Evolutionary conservation across 495 filamentous ascomycete genomes (phyloP).

Genomic region (Pyrenopolyporus hunteri): DNA sequence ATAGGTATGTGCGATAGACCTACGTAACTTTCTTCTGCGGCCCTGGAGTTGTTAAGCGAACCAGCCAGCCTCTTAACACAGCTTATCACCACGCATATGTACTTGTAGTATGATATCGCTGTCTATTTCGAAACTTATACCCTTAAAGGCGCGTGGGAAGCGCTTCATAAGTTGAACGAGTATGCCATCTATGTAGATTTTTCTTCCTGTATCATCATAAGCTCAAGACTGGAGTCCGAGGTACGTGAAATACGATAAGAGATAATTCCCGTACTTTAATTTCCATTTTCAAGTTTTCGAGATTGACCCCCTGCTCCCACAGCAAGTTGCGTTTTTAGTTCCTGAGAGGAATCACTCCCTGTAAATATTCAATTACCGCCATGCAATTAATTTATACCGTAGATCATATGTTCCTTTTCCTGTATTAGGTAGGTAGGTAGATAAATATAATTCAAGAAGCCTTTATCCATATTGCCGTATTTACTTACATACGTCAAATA

Average conservation of each 20-base stretch:
- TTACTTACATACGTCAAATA: too few relatives aligned
- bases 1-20: too few relatives aligned
- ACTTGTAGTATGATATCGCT: not conserved
- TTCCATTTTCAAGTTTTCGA: conserved; percentile 27
- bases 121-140: too few relatives aligned
- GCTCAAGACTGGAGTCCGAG: not conserved
- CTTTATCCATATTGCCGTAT: too few relatives aligned
- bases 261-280: conserved; percentile 30
- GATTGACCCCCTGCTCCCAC: conserved; percentile 10
- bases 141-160: too few relatives aligned
- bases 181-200: not conserved
- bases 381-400: conserved; percentile 27
- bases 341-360: conserved; percentile 14
- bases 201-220: not conserved
- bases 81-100: not conserved
- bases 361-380: conserved; percentile 13
- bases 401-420: not conserved
- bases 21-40: too few relatives aligned
- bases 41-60: too few relatives aligned
- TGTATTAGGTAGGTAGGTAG: not conserved
- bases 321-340: conserved; percentile 1
- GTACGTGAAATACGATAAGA: not conserved
- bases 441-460: not conserved
- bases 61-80: too few relatives aligned
- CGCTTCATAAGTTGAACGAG: not conserved